Evolutionary conservation across 2,329 filamentous ascomycete genomes (phyloP).

Genomic region (Claviceps paspali): DNA sequence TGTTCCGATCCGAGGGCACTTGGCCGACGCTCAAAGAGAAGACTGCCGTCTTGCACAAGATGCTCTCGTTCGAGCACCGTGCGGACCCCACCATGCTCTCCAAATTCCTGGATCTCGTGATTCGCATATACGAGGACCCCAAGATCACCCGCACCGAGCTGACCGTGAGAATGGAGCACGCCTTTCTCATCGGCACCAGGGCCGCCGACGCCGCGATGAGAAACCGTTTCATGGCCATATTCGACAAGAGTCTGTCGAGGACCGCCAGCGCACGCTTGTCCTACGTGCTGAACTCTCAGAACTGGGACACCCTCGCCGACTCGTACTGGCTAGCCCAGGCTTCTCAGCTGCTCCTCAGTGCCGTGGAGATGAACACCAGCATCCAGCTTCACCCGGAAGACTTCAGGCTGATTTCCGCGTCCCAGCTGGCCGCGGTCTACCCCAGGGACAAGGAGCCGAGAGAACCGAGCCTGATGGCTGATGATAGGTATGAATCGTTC

Average conservation of each 20-base stretch:
- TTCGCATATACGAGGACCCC: conserved; percentile 94
- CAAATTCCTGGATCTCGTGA: conserved; percentile 89
- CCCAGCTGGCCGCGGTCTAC: conserved; percentile 58
- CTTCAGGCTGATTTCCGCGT: conserved; percentile 62
- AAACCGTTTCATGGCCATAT: conserved; percentile 90
- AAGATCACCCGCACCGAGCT: conserved; percentile 91
- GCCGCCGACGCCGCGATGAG: conserved; percentile 94
- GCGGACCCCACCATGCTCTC: conserved; percentile 71
- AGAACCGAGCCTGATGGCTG: conserved; percentile 53
- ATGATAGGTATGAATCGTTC: conserved; percentile 69
- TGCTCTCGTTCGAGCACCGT: conserved; percentile 86
- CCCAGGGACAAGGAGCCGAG: conserved; percentile 59
- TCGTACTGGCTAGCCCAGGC: conserved; percentile 97
- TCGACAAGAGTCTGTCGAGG: conserved; percentile 87
- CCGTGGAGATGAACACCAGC: conserved; percentile 68
- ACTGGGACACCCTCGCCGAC: conserved; percentile 90
- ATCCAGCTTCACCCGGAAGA: conserved; percentile 72
- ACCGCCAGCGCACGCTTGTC: conserved; percentile 76
- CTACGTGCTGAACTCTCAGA: conserved; percentile 82
- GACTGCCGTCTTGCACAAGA: conserved; percentile 96
- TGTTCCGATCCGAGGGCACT: conserved; percentile 86
- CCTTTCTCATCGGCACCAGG: conserved; percentile 88
- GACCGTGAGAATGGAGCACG: conserved; percentile 93
- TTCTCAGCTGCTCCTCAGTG: conserved; percentile 80
- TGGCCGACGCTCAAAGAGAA: conserved; percentile 98